Percentiles rank a stretch among this genome's conserved stretches.
These are phyloP conservation scores for Cucumis cinereus DNA, from an alignment of 306 rosid species.

Conservation along the genomic window DNA sequence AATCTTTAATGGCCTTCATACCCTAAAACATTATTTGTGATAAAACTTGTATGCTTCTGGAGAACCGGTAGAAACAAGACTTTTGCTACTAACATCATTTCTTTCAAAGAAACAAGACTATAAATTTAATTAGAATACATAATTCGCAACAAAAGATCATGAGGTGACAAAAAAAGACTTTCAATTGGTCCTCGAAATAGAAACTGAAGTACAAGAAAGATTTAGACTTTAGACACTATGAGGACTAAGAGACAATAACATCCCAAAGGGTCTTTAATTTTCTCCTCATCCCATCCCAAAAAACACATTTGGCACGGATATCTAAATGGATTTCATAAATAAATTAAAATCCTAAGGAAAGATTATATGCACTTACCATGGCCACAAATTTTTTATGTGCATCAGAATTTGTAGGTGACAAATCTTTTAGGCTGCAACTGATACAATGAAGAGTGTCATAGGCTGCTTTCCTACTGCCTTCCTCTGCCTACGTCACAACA, in stretches of 20 bases:
- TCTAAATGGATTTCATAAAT: background rate
- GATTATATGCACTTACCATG: constrained; percentile 48
- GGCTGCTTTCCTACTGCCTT: constrained; percentile 68
- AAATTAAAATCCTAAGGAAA: background rate
- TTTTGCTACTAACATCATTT: too few relatives aligned
- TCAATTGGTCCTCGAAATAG: too few relatives aligned
- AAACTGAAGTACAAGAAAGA: too few relatives aligned
- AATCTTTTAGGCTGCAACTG: constrained; percentile 53
- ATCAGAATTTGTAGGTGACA: constrained; percentile 24
- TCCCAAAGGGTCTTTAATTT: too few relatives aligned
- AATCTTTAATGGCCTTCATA: too few relatives aligned
- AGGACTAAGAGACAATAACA: too few relatives aligned
- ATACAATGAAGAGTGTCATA: constrained; percentile 53
- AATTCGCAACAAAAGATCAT: background rate
- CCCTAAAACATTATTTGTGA: too few relatives aligned
- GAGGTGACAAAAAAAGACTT: too few relatives aligned
- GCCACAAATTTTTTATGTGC: constrained; percentile 53
- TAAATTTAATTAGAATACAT: background rate
- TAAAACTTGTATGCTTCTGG: too few relatives aligned
- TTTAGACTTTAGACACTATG: too few relatives aligned
- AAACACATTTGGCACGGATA: background rate
- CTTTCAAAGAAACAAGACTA: background rate
- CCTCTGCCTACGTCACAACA: constrained; percentile 40
- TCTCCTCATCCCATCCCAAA: too few relatives aligned
- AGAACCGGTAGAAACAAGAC: too few relatives aligned